Conservation (phyloP, 1,139 yeast species). For the Lodderomyces pseudojiufengensis region DNA sequence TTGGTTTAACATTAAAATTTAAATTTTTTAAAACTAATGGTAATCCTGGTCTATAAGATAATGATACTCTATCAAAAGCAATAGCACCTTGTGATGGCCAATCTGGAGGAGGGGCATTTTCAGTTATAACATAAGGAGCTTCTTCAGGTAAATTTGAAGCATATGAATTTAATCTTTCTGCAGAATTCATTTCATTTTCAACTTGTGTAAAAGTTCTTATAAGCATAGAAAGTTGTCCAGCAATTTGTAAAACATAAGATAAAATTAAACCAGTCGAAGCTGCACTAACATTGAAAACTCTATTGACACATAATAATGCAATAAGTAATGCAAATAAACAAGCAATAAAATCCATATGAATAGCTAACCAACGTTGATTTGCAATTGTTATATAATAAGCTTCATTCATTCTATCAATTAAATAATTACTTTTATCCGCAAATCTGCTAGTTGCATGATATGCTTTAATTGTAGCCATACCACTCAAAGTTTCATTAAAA, state of each 20-base stretch:
- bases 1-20: conserved; percentile 69
- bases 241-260: conserved; percentile 54
- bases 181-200: conserved; percentile 83
- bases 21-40: conserved; percentile 90
- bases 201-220: conserved; percentile 62
- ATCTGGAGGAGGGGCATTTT: conserved; percentile 49
- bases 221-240: conserved; percentile 48
- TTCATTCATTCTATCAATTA: conserved; percentile 67
- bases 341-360: conserved; percentile 60
- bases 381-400: conserved; percentile 67
- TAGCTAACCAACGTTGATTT: conserved; percentile 79
- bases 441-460: conserved; percentile 53
- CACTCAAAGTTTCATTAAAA: conserved; percentile 44
- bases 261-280: conserved; percentile 71
- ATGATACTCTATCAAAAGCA: conserved; percentile 51
- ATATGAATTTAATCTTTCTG: conserved; percentile 72
- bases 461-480: conserved; percentile 68
- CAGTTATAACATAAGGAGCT: conserved; percentile 45
- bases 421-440: conserved; percentile 42
- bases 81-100: conserved; percentile 53
- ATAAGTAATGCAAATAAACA: conserved; percentile 45
- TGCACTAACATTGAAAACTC: conserved; percentile 60
- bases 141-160: conserved; percentile 48
- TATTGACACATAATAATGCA: conserved; percentile 60
- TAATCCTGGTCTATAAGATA: conserved; percentile 76